Conservation (phyloP, 176 grass and related monocot species). For the Bonia amplexicaulis region DNA sequence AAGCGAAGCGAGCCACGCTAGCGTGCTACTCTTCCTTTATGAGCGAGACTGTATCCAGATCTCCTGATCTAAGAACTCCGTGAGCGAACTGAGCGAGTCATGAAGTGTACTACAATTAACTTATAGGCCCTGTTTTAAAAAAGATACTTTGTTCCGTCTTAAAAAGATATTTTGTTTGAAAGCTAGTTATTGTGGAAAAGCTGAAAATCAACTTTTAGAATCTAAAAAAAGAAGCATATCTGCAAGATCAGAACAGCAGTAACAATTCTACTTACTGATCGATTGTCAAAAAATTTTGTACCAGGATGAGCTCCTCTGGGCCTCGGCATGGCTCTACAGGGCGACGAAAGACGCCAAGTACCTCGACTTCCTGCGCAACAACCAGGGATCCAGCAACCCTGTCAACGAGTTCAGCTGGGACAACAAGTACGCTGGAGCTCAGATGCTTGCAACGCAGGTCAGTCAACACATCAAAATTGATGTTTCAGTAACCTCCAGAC, state of each 20-base stretch:
- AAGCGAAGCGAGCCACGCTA: too few species aligned
- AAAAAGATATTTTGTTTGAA: too few species aligned
- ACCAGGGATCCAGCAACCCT: conserved; percentile 32
- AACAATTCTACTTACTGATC: neutral
- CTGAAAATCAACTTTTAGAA: too few species aligned
- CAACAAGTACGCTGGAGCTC: conserved; percentile 51
- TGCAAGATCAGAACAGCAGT: neutral
- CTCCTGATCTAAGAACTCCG: too few species aligned
- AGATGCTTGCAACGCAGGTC: conserved; percentile 52
- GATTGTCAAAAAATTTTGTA: neutral
- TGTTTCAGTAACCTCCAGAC: neutral
- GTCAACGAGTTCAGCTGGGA: conserved; percentile 59
- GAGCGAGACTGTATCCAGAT: too few species aligned
- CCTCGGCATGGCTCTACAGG: conserved; percentile 47
- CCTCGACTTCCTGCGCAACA: conserved; percentile 39
- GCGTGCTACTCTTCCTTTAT: too few species aligned
- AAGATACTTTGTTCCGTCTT: too few species aligned
- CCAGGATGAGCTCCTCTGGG: conserved; percentile 62
- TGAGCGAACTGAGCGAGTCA: too few species aligned
- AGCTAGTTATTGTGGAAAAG: too few species aligned
- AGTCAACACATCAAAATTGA: neutral
- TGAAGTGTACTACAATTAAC: too few species aligned
- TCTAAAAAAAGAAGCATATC: neutral
- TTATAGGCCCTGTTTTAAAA: too few species aligned
- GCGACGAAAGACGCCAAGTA: conserved; percentile 46